phyloP scores from a whole-genome alignment of 108 stramenopile species.

The Pseudonitzschia multiseries region DNA sequence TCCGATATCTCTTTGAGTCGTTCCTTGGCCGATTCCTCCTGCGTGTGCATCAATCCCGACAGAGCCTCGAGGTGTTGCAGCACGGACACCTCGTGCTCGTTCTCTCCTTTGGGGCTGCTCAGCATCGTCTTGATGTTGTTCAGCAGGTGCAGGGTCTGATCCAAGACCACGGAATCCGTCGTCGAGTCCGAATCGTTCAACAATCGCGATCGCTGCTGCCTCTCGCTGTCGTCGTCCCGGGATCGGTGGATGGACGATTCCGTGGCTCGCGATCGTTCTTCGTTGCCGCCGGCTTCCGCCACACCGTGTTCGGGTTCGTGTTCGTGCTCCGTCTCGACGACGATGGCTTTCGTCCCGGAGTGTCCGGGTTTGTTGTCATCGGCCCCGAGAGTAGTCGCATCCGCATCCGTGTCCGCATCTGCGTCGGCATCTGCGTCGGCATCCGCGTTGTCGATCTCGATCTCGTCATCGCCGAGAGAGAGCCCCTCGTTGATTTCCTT shows the following conservation, averaged over 20 bases:
- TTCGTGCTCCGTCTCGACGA: no score
- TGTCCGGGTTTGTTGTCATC: no score
- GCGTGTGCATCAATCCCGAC: constrained; percentile 28
- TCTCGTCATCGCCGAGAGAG: background rate
- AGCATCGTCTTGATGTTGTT: constrained; percentile 25
- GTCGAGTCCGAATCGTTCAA: background rate
- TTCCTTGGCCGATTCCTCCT: background rate
- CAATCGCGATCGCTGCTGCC: no score
- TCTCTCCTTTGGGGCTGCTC: background rate
- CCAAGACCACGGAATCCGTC: constrained; percentile 9
- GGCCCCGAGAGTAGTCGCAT: no score
- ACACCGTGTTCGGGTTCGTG: no score
- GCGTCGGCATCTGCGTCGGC: no score
- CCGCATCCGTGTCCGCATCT: no score
- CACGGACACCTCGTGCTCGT: constrained; percentile 29
- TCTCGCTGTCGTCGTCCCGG: background rate
- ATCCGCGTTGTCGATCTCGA: no score
- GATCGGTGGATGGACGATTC: background rate
- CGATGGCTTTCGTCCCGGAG: no score
- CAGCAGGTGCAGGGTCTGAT: constrained; percentile 25
- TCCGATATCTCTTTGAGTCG: background rate
- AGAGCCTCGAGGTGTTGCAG: constrained; percentile 33
- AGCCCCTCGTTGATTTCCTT: constrained; percentile 20
- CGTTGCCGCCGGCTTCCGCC: background rate
- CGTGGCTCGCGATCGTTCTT: background rate